Conservation (phyloP, 306 rosid genomes). For the Neltuma alba region DNA sequence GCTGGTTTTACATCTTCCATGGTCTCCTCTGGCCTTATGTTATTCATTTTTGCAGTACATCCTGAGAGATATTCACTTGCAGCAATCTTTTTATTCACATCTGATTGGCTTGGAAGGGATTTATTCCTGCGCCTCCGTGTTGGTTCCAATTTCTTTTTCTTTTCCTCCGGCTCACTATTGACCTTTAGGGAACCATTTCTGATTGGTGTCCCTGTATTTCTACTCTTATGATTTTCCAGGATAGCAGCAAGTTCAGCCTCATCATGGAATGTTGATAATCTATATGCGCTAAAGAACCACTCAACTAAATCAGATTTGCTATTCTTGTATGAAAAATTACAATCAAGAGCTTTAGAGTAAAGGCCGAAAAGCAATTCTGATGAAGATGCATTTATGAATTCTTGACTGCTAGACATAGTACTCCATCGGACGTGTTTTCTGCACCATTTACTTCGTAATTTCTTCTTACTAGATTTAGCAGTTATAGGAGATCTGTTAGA, state of each 20-base stretch:
- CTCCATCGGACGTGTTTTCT: slow-evolving; percentile 46
- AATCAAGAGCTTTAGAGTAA: slow-evolving; percentile 61
- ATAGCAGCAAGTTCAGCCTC: slow-evolving; percentile 51
- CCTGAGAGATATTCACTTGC: slow-evolving; percentile 23
- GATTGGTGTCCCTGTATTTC: slow-evolving; percentile 14
- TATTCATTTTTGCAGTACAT: slow-evolving; percentile 19
- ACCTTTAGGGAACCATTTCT: slow-evolving; percentile 24
- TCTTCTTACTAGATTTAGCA: slow-evolving; percentile 53
- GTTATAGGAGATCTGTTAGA: slow-evolving; percentile 33
- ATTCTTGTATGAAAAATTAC: slow-evolving; percentile 49
- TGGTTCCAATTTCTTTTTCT: slow-evolving; percentile 42
- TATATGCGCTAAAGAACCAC: slow-evolving; percentile 71
- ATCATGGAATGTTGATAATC: slow-evolving; percentile 63
- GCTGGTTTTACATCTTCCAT: slow-evolving; percentile 31
- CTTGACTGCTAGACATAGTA: slow-evolving; percentile 37
- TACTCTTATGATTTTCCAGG: slow-evolving; percentile 37
- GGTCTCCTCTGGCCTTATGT: slow-evolving; percentile 34
- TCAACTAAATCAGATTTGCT: slow-evolving; percentile 57
- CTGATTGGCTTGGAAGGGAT: slow-evolving; percentile 65
- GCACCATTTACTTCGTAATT: slow-evolving; percentile 73
- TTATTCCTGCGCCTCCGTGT: slow-evolving; percentile 50
- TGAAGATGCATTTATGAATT: slow-evolving; percentile 49
- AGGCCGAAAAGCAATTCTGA: slow-evolving; percentile 70
- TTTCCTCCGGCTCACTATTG: slow-evolving; percentile 31
- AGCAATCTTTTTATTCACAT: slow-evolving; percentile 46